These are phyloP conservation scores for Mycena polygramma DNA, from an alignment of 768 basidiomycete species.

Conservation along the genomic window DNA sequence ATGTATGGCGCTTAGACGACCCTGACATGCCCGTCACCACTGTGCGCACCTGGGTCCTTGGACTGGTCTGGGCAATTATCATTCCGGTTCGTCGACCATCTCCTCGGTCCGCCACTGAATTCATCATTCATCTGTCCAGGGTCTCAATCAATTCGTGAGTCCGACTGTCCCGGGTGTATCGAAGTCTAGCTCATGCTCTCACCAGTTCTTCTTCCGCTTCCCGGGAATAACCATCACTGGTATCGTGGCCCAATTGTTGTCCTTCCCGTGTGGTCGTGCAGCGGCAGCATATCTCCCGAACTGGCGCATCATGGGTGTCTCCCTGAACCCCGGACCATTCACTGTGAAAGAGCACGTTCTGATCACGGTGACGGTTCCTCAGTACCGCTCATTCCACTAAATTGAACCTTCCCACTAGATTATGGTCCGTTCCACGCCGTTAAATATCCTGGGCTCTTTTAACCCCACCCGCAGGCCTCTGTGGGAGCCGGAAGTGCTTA, in stretches of 20 bases:
- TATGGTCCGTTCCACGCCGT: constrained; percentile 22
- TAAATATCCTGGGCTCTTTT: neutral
- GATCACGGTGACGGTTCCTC: constrained; percentile 56
- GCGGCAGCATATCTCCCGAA: constrained; percentile 70
- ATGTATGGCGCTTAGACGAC: constrained; percentile 75
- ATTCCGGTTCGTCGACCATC: constrained; percentile 55
- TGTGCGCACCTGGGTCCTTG: constrained; percentile 65
- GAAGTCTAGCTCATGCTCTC: neutral
- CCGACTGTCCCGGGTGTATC: too few relatives aligned
- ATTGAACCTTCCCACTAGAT: constrained; percentile 18
- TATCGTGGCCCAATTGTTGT: constrained; percentile 77
- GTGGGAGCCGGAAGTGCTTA: constrained; percentile 41
- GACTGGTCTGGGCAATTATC: constrained; percentile 65
- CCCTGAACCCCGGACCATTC: constrained; percentile 78
- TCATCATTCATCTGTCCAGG: constrained; percentile 43
- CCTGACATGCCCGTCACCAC: constrained; percentile 69
- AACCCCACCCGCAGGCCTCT: constrained; percentile 32
- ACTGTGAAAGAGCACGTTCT: constrained; percentile 72
- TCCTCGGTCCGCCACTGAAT: neutral
- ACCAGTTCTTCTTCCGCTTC: constrained; percentile 43
- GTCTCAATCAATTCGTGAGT: constrained; percentile 59
- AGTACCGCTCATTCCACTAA: neutral
- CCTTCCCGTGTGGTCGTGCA: constrained; percentile 73
- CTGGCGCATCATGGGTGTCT: constrained; percentile 63
- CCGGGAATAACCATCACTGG: constrained; percentile 53